These are phyloP conservation scores for Thalassiosira livingstoniorum DNA, from an alignment of 352 stramenopile genomes.

Conservation along the genomic window DNA sequence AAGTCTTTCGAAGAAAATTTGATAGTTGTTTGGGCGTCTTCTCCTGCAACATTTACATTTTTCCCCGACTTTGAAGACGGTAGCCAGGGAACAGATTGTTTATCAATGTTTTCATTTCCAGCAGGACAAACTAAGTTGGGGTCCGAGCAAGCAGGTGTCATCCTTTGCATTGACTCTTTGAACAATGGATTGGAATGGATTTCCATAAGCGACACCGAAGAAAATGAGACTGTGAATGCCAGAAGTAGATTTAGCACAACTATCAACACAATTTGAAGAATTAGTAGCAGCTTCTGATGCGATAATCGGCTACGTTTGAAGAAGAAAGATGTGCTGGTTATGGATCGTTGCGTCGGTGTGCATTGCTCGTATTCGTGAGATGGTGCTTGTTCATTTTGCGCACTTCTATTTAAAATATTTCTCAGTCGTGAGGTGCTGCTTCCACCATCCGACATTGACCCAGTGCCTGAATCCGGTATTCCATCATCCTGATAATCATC, in stretches of 20 bases:
- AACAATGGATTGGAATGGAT: slow-evolving; percentile 50
- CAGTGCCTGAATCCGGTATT: neutral
- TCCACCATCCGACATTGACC: too few relatives aligned
- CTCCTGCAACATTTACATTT: too few relatives aligned
- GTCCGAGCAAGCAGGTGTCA: slow-evolving; percentile 58
- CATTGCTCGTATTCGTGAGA: too few relatives aligned
- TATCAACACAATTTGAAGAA: slow-evolving; percentile 41
- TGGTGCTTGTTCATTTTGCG: too few relatives aligned
- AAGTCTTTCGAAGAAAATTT: too few relatives aligned
- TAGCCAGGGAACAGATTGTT: slow-evolving; percentile 23
- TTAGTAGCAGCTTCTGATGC: slow-evolving; percentile 5
- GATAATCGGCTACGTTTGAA: neutral
- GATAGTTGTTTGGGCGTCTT: too few relatives aligned
- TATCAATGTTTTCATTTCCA: slow-evolving; percentile 58
- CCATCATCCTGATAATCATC: neutral
- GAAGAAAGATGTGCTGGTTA: too few relatives aligned
- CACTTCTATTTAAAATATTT: too few relatives aligned
- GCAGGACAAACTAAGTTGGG: slow-evolving; percentile 38
- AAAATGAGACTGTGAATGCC: slow-evolving; percentile 47
- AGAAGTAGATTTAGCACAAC: slow-evolving; percentile 49
- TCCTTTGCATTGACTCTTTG: slow-evolving; percentile 46
- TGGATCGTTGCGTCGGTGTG: too few relatives aligned
- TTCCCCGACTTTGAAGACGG: too few relatives aligned
- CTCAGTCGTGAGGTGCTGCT: too few relatives aligned
- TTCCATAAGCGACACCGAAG: slow-evolving; percentile 62